Conservation (phyloP, 2,329 filamentous ascomycete genomes). For the Beauveria australis region DNA sequence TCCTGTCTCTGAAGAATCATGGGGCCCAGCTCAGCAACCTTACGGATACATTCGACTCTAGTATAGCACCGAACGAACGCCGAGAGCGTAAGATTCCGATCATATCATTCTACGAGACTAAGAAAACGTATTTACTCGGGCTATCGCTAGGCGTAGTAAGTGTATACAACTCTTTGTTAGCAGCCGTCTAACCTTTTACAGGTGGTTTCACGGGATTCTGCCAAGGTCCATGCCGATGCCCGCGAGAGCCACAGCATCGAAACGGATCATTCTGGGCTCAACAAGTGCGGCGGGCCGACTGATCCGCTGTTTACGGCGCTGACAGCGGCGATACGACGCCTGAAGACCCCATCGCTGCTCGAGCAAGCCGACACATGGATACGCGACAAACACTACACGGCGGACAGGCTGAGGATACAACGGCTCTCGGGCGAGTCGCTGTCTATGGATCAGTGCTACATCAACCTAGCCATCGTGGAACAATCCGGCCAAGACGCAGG, state of each 20-base stretch:
- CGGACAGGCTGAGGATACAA: constrained; percentile 22
- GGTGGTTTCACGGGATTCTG: constrained; percentile 13
- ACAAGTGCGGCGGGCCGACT: constrained; percentile 11
- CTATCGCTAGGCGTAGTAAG: constrained; percentile 13
- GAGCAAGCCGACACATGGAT: constrained; percentile 18
- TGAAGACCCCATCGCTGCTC: not conserved
- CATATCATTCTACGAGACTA: constrained; percentile 15
- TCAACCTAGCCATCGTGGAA: constrained; percentile 31
- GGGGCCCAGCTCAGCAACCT: constrained; percentile 6
- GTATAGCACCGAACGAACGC: too few relatives aligned
- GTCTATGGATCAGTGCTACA: constrained; percentile 29
- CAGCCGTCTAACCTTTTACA: not conserved
- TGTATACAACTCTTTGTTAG: not conserved
- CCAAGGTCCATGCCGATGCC: not conserved
- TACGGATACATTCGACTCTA: too few relatives aligned
- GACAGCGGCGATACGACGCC: not conserved
- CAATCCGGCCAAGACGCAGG: constrained; percentile 9
- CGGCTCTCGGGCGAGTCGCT: constrained; percentile 26
- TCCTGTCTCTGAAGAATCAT: too few relatives aligned
- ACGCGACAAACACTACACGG: constrained; percentile 17
- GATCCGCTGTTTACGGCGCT: constrained; percentile 11
- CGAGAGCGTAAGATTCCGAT: too few relatives aligned
- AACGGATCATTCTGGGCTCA: constrained; percentile 16
- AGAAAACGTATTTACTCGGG: constrained; percentile 13
- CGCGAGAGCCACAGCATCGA: constrained; percentile 5